These are phyloP conservation scores for Clonostachys sp. DNA, from an alignment of 2,329 filamentous ascomycete genomes.

Conservation along the genomic window DNA sequence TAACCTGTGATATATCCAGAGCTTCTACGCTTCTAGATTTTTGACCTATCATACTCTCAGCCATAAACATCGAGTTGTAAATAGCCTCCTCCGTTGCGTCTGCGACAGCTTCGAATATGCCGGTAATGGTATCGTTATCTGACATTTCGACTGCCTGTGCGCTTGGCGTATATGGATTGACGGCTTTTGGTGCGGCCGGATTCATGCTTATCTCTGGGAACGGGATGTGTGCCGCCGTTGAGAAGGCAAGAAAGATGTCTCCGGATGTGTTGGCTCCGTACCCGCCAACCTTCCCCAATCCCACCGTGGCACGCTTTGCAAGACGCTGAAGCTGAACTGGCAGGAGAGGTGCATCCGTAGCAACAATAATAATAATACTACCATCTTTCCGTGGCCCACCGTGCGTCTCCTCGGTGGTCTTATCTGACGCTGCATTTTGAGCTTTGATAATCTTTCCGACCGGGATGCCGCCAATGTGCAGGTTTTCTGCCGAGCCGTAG, in stretches of 20 bases:
- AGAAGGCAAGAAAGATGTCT: conserved; percentile 65
- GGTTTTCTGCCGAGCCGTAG: conserved; percentile 52
- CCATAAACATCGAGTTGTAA: conserved; percentile 59
- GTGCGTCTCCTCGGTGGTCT: conserved; percentile 8
- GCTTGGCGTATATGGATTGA: conserved; percentile 33
- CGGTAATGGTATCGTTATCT: conserved; percentile 52
- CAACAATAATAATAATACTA: conserved; percentile 26
- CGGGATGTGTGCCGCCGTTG: conserved; percentile 49
- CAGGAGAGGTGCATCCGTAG: conserved; percentile 21
- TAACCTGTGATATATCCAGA: conserved; percentile 39
- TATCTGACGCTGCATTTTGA: conserved; percentile 10
- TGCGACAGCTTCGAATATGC: conserved; percentile 55
- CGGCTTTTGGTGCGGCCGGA: conserved; percentile 14
- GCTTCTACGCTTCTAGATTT: conserved; percentile 43
- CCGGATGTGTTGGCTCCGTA: conserved; percentile 59
- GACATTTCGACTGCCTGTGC: conserved; percentile 12
- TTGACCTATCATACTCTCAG: conserved; percentile 52
- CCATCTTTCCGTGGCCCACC: conserved; percentile 21
- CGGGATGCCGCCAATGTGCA: conserved; percentile 56
- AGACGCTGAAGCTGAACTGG: conserved; percentile 35
- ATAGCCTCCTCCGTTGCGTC: conserved; percentile 64
- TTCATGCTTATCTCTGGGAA: conserved; percentile 19
- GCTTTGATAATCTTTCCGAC: conserved; percentile 54
- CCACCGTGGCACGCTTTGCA: conserved; percentile 57
- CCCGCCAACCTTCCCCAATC: conserved; percentile 55